A percentile compares a stretch with the other conserved stretches of the same genome.
phyloP scores from a whole-genome alignment of 2,329 filamentous ascomycete species.

The Diaporthe sp. region DNA sequence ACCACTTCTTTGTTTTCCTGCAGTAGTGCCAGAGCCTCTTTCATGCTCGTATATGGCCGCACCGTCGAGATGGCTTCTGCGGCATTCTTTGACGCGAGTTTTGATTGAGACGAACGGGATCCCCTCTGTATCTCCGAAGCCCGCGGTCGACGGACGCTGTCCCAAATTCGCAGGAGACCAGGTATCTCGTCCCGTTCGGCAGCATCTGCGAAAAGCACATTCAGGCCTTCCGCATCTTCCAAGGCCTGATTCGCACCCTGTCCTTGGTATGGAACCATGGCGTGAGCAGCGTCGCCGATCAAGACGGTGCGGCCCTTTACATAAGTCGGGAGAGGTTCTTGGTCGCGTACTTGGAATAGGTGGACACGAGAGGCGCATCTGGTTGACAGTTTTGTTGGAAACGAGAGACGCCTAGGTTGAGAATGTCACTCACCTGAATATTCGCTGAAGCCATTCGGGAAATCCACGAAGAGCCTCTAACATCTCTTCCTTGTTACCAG shows the following conservation, averaged over 20 bases:
- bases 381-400: neutral
- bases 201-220: neutral
- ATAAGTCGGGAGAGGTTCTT: neutral
- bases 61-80: neutral
- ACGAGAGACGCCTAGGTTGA: neutral
- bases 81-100: neutral
- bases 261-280: conserved; percentile 12
- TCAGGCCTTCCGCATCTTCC: conserved; percentile 5
- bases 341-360: neutral
- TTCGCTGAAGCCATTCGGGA: neutral
- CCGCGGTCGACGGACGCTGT: neutral
- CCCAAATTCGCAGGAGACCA: neutral
- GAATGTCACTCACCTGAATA: neutral
- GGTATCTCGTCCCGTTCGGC: neutral
- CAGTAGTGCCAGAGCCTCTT: neutral
- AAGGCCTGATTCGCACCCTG: conserved; percentile 19
- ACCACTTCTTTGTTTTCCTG: neutral
- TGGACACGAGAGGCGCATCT: neutral
- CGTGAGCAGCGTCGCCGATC: conserved; percentile 21
- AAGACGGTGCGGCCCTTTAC: neutral
- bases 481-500: neutral
- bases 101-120: neutral
- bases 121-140: neutral
- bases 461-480: neutral
- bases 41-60: neutral